phyloP scores from a whole-genome alignment of 2,329 filamentous ascomycete species.

The Xylaria sp. region DNA sequence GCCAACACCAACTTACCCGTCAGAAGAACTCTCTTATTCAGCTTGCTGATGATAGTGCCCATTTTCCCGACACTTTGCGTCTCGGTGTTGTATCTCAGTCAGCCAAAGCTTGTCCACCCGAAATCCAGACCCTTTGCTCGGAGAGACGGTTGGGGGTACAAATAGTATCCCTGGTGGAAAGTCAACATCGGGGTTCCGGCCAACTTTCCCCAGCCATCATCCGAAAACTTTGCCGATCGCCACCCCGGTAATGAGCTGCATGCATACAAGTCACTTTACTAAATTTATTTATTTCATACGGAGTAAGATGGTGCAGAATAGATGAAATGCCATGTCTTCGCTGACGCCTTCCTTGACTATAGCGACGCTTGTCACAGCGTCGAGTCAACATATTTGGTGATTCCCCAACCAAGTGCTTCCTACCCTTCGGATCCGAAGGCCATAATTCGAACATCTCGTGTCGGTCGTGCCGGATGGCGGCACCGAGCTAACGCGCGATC shows the following conservation, averaged over 20 bases:
- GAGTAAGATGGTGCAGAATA: background rate
- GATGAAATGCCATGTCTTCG: too few species aligned
- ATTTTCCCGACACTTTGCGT: background rate
- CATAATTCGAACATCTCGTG: background rate
- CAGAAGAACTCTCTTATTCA: slow-evolving; percentile 35
- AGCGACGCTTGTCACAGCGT: too few species aligned
- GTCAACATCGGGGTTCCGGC: slow-evolving; percentile 12
- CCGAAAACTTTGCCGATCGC: slow-evolving; percentile 2
- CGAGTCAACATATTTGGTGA: too few species aligned
- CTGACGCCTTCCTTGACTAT: too few species aligned
- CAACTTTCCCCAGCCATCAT: slow-evolving; percentile 16
- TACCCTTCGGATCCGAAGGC: background rate
- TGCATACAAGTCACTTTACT: background rate
- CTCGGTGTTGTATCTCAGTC: background rate
- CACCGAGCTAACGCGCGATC: background rate
- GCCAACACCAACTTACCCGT: slow-evolving; percentile 34
- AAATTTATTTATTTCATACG: background rate
- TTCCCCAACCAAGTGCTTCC: background rate
- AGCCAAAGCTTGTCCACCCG: background rate
- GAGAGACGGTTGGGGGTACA: background rate
- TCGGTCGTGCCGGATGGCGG: background rate
- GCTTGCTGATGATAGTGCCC: background rate
- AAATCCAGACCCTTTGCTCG: background rate
- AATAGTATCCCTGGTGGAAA: background rate
- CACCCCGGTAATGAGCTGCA: background rate